phyloP scores from a whole-genome alignment of 73 alveolate genomes.

The Tetrahymena elliotti region DNA sequence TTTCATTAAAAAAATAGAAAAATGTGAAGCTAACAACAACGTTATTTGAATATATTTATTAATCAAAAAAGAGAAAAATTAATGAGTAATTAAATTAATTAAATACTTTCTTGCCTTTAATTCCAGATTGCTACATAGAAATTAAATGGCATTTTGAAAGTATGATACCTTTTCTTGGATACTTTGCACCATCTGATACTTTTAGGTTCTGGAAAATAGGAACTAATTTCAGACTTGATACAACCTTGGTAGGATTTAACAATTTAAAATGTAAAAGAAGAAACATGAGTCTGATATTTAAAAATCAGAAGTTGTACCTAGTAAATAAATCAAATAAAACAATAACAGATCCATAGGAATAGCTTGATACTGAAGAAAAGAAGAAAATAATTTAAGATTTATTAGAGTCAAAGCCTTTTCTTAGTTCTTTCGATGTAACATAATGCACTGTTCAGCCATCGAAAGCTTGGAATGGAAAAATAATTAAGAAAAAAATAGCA shows the following conservation, averaged over 20 bases:
- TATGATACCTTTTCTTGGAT: constrained; percentile 57
- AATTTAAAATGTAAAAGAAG: constrained; percentile 57
- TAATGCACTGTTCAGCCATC: neutral
- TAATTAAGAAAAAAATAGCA: neutral
- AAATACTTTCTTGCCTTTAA: neutral
- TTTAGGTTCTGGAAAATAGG: constrained; percentile 66
- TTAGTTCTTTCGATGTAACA: constrained; percentile 10
- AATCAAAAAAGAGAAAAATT: constrained; percentile 42
- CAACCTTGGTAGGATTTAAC: constrained; percentile 57
- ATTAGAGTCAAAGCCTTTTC: constrained; percentile 54
- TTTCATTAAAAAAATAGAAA: neutral
- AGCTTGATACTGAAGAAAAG: constrained; percentile 65
- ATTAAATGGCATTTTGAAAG: constrained; percentile 64
- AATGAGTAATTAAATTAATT: constrained; percentile 7
- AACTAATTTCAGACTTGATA: constrained; percentile 48
- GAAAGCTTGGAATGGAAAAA: neutral
- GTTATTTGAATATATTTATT: constrained; percentile 44
- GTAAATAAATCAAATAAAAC: constrained; percentile 49
- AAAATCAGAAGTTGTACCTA: constrained; percentile 45
- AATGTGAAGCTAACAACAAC: constrained; percentile 54
- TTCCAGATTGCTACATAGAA: constrained; percentile 69
- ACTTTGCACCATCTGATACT: constrained; percentile 64
- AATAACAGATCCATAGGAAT: constrained; percentile 61
- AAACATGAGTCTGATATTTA: constrained; percentile 51
- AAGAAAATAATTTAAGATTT: constrained; percentile 57